These are phyloP conservation scores for Curvularia verruculosa DNA, from an alignment of 2,329 filamentous ascomycete genomes.

Conservation along the genomic window DNA sequence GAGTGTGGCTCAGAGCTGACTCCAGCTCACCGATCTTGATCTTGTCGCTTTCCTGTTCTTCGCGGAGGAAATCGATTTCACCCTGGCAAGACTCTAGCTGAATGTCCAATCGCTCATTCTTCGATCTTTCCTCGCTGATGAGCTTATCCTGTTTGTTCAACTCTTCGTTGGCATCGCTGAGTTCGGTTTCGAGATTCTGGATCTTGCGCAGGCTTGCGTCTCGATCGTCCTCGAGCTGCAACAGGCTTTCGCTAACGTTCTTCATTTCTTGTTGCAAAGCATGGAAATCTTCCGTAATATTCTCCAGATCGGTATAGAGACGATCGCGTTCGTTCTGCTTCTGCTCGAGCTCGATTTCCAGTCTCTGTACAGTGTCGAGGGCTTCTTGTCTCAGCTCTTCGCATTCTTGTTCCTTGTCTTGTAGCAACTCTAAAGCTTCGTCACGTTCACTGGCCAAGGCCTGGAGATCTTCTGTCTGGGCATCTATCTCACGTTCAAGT, in stretches of 20 bases:
- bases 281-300: conserved; percentile 83
- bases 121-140: conserved; percentile 82
- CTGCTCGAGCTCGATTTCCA: conserved; percentile 71
- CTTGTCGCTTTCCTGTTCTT: conserved; percentile 97
- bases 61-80: conserved; percentile 92
- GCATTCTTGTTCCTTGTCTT: conserved; percentile 63
- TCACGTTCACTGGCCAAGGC: conserved; percentile 83
- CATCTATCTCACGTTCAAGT: conserved; percentile 81
- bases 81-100: conserved; percentile 91
- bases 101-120: conserved; percentile 84
- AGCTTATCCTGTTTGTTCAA: conserved; percentile 84
- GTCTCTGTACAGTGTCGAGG: conserved; percentile 62
- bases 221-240: conserved; percentile 88
- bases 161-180: conserved; percentile 84
- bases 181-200: conserved; percentile 79
- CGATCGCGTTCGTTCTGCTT: conserved; percentile 73
- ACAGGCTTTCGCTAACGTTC: conserved; percentile 82
- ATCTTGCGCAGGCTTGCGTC: conserved; percentile 79
- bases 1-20: conserved; percentile 77
- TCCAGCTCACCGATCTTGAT: conserved; percentile 96
- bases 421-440: conserved; percentile 77
- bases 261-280: conserved; percentile 95
- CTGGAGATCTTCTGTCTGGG: conserved; percentile 78
- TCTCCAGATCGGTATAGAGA: conserved; percentile 73
- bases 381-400: conserved; percentile 63